Conservation (phyloP, 768 basidiomycete genomes). For the Mycena galericulata region DNA sequence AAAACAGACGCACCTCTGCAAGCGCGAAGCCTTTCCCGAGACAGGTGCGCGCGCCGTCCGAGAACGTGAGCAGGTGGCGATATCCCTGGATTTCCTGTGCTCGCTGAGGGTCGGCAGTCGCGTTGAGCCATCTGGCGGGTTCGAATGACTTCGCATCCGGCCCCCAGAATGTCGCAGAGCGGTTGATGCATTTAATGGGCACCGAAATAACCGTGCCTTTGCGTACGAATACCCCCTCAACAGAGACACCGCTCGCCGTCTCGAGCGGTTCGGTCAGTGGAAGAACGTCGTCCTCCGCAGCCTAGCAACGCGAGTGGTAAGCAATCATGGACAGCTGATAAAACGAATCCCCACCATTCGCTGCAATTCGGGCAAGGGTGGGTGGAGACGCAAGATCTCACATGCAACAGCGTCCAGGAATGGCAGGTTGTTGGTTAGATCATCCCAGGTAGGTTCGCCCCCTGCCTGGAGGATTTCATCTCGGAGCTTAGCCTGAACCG, state of each 20-base stretch:
- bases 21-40: constrained; percentile 40
- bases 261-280: constrained; percentile 48
- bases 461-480: constrained; percentile 39
- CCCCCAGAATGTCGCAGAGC: constrained; percentile 57
- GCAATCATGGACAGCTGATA: not conserved
- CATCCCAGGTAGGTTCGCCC: constrained; percentile 15
- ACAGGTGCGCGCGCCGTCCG: constrained; percentile 52
- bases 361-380: constrained; percentile 43
- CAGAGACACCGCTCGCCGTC: constrained; percentile 38
- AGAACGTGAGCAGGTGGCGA: constrained; percentile 49
- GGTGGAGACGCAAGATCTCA: constrained; percentile 53
- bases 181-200: constrained; percentile 55
- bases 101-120: not conserved
- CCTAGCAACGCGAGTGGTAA: constrained; percentile 37
- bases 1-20: not conserved
- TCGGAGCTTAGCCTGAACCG: constrained; percentile 45
- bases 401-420: constrained; percentile 56
- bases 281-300: constrained; percentile 52
- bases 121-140: constrained; percentile 52
- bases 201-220: constrained; percentile 53
- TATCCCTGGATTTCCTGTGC: constrained; percentile 48
- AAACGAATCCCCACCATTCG: constrained; percentile 44
- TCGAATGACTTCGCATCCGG: constrained; percentile 54
- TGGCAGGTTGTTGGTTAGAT: constrained; percentile 36
- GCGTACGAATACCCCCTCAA: constrained; percentile 47